These are phyloP conservation scores for Aspergillus asperescens DNA, from an alignment of 495 filamentous ascomycete genomes.

Conservation along the genomic window DNA sequence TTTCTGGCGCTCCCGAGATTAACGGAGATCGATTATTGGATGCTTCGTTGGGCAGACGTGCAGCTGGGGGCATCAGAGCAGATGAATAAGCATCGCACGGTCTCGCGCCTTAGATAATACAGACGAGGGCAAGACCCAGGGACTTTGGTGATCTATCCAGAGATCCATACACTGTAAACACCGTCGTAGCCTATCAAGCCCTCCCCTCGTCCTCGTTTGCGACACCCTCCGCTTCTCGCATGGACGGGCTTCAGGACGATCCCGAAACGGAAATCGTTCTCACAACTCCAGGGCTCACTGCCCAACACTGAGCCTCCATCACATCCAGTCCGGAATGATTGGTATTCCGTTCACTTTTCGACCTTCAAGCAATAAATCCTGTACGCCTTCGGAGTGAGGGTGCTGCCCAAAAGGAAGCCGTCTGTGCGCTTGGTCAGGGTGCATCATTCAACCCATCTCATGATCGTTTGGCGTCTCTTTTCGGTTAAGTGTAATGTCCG, in stretches of 20 bases:
- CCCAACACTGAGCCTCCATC: slow-evolving; percentile 4
- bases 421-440: slow-evolving; percentile 20
- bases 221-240: slow-evolving; percentile 6
- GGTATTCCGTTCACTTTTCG: slow-evolving; percentile 6
- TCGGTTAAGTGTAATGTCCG: slow-evolving; percentile 10
- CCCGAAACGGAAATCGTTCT: background rate
- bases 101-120: background rate
- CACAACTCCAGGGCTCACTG: background rate
- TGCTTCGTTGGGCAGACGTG: slow-evolving; percentile 51
- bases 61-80: slow-evolving; percentile 21
- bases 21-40: slow-evolving; percentile 35
- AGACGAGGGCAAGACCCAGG: background rate
- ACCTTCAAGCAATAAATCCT: background rate
- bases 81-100: slow-evolving; percentile 13
- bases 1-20: slow-evolving; percentile 33
- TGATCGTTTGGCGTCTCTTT: slow-evolving; percentile 17
- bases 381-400: background rate
- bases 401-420: slow-evolving; percentile 24
- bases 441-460: slow-evolving; percentile 19
- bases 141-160: slow-evolving; percentile 1
- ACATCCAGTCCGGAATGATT: slow-evolving; percentile 12
- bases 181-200: slow-evolving; percentile 2
- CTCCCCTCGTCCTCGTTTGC: background rate
- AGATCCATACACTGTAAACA: background rate
- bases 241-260: background rate